Base-by-base conservation (phyloP, 805 yeast genomes). In the Saccharomyces eubayanus region DNA sequence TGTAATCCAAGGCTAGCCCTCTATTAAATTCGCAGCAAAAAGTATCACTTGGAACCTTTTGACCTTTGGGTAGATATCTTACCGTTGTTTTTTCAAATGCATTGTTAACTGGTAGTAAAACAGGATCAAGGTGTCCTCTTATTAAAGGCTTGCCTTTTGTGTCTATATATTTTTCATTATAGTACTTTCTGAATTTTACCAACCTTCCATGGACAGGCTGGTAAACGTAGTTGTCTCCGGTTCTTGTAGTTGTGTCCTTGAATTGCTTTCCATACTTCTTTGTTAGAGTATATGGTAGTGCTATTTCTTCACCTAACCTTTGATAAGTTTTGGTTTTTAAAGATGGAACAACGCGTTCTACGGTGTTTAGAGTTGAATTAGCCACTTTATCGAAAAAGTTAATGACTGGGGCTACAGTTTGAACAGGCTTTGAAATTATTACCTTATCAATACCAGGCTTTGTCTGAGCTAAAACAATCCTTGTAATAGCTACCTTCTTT, bases 301-400 rank as follows among this genome's bases (percentile, higher is more conserved):
- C 74, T 28, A 80, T 65, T 2, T 78, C 73, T 49, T 75, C 75
- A 41, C 78, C 74, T 49, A 83, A 62, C 55, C 76, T 79, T 49
- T 73, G 70, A 64, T 75, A 75, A 50, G 80, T 79, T 31, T 77
- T 68, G 1, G 85, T 77, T 71, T 81, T 81, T 53, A 84, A 69
- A 41, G 74, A 72, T 3, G 96, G 96, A 21, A 81, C 71, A 46
- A 71, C 65, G 55, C 68, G 66, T 62, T 90, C 96, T 46, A 89
- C 71, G 36, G 73, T 64, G 54, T 64, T 66, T 60, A 90, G 78
- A n/a, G 80, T 70, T 30, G 72, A 61, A 59, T 86, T 85, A n/a
- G 84, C 75, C 30, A 72, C 66, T 51, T 72, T 74, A 67, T 87
- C 87, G 27, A 77, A 74, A 47, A 74, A 69, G 48, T 67, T 64